Base-by-base conservation (phyloP, 306 rosid species). In the Sophora flavescens region DNA sequence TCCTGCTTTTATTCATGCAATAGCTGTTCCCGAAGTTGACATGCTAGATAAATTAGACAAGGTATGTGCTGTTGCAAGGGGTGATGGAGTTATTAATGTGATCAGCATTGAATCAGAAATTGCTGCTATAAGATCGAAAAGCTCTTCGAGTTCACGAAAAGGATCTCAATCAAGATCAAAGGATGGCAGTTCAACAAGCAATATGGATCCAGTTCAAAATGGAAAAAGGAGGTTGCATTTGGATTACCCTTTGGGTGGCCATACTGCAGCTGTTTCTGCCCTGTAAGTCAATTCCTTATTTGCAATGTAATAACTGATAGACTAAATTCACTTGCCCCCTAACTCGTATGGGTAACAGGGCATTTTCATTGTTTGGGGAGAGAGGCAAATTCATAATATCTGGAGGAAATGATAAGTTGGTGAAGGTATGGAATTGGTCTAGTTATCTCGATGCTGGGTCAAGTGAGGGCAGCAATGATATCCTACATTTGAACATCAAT, bases 341-440 rank as follows among this genome's bases (percentile, higher is more conserved):
- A 81, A 87, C 84, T 28, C 68, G 41, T 48, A 47, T 35, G 35
- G 68, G 64, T 81, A 51, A 65, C 92, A 92, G 98, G 97, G 78
- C 88, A 38, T 92, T 95, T 84, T 92, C 95, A 3, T 62, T 77
- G 78, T 92, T 92, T 66, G 98, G 97, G 70, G 95, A 90, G 81
- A 90, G 81, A 76, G 97, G 98, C 68, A 92, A 87, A 62, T 92
- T 85, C 84, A 78, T 94, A 83, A 68, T 94, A 73, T 94, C 97
- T 4, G 96, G 98, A 13, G 98, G 96, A 74, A 89, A 94, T 39
- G 98, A 91, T 73, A 90, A 84, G 79, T 81, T 80, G 44, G 90
- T 92, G 83, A 94, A 94, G 86, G 78, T 94, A 32, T 94, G 97
- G 98, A 88, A 91, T 80, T 91, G 95, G 94, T 79, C 88, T 17